Percentiles rank a stretch among this genome's conserved stretches.
Evolutionary conservation across 2,329 filamentous ascomycete genomes (phyloP).

Genomic region (Fusarium chlamydosporum): DNA sequence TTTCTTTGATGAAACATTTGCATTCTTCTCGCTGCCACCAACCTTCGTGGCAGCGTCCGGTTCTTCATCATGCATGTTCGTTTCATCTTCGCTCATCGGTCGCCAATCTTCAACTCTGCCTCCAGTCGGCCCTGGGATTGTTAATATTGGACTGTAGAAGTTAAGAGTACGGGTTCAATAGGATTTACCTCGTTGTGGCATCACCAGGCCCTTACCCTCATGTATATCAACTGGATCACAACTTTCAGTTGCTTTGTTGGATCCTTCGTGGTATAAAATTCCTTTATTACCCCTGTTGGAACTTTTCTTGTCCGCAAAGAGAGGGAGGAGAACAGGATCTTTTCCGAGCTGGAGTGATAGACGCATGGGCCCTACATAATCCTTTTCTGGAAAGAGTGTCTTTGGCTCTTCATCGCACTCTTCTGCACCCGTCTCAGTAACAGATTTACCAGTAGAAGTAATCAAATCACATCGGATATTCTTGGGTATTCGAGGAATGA

Average conservation of each 20-base stretch:
- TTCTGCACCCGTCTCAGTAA: neutral
- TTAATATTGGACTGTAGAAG: neutral
- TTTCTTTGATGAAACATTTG: neutral
- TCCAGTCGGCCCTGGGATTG: slow-evolving; percentile 14
- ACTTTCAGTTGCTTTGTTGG: neutral
- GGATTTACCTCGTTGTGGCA: slow-evolving; percentile 13
- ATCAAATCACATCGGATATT: slow-evolving; percentile 44
- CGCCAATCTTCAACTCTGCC: slow-evolving; percentile 29
- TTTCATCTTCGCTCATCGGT: slow-evolving; percentile 28
- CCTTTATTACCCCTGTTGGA: slow-evolving; percentile 10
- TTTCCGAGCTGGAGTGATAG: slow-evolving; percentile 54
- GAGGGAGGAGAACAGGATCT: slow-evolving; percentile 46
- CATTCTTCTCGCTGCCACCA: neutral
- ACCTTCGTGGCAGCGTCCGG: neutral
- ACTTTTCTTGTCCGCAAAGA: slow-evolving; percentile 44
- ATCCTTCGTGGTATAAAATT: neutral
- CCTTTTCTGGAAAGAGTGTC: slow-evolving; percentile 27
- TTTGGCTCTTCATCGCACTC: slow-evolving; percentile 45
- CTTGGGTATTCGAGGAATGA: slow-evolving; percentile 55
- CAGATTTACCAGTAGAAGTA: neutral
- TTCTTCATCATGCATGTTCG: neutral
- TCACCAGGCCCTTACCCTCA: neutral
- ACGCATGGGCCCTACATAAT: slow-evolving; percentile 45
- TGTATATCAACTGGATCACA: neutral
- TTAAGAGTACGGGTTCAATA: neutral